Evolutionary conservation across 2,329 filamentous ascomycete species (phyloP).

Genomic region (Fusarium sp.): DNA sequence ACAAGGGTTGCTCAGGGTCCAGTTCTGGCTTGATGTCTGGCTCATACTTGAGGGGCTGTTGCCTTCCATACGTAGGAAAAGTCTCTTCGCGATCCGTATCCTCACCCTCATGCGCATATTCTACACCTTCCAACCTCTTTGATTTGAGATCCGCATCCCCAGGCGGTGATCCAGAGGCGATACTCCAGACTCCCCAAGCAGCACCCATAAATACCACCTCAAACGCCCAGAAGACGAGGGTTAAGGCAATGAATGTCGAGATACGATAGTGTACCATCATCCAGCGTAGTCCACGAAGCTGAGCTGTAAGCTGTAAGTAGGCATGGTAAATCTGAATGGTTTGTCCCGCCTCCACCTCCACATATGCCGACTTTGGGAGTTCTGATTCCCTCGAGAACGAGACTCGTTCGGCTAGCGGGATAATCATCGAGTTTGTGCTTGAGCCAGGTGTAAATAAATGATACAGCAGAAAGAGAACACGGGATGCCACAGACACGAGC

Average conservation of each 20-base stretch:
- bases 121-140: conserved; percentile 22
- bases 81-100: conserved; percentile 60
- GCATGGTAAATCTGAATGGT: conserved; percentile 82
- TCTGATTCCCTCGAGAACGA: conserved; percentile 65
- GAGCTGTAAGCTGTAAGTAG: conserved; percentile 77
- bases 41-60: conserved; percentile 58
- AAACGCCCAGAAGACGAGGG: conserved; percentile 79
- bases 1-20: conserved; percentile 49
- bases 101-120: conserved; percentile 49
- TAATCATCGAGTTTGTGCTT: conserved; percentile 73
- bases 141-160: conserved; percentile 19
- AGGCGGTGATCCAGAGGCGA: conserved; percentile 48
- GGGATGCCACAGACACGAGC: conserved; percentile 72
- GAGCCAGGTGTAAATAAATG: conserved; percentile 75
- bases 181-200: conserved; percentile 71
- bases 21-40: conserved; percentile 54
- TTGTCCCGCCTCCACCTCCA: conserved; percentile 78
- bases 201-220: conserved; percentile 76
- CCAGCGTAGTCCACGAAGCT: conserved; percentile 82
- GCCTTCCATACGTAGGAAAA: conserved; percentile 59
- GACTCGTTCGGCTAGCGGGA: conserved; percentile 81
- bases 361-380: conserved; percentile 62
- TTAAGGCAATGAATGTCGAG: conserved; percentile 76
- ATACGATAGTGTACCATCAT: conserved; percentile 88
- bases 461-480: conserved; percentile 74